Conservation (phyloP, 805 yeast genomes). For the Kluyveromyces wickerhamii region DNA sequence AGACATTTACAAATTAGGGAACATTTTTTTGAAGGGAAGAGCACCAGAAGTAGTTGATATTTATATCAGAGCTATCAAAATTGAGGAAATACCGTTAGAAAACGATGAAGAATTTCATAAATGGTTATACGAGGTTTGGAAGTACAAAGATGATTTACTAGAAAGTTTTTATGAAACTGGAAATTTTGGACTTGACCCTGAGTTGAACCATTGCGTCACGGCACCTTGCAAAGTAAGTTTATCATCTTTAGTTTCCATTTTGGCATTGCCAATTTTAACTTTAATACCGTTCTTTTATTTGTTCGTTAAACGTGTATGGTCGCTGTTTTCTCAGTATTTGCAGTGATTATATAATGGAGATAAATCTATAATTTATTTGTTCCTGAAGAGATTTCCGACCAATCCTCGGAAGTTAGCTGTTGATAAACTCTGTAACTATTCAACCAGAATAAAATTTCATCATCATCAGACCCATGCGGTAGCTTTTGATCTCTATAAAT, state of each 20-base stretch:
- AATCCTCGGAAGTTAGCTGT: conserved; percentile 46
- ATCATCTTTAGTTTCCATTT: conserved; percentile 13
- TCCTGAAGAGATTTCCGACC: conserved; percentile 36
- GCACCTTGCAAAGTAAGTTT: conserved; percentile 19
- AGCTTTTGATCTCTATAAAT: conserved; percentile 56
- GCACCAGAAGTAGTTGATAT: conserved; percentile 64
- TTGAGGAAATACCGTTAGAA: conserved; percentile 59
- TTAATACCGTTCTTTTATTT: neutral
- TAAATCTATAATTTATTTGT: conserved; percentile 17
- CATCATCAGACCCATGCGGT: conserved; percentile 56
- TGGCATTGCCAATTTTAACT: conserved; percentile 14
- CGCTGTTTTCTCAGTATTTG: neutral
- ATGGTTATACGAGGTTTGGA: conserved; percentile 75
- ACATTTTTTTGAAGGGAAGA: conserved; percentile 57
- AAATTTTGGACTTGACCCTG: conserved; percentile 31
- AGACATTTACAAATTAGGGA: conserved; percentile 56
- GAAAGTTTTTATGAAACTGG: conserved; percentile 53
- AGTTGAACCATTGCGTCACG: conserved; percentile 12
- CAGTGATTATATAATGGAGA: neutral
- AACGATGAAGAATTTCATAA: conserved; percentile 50
- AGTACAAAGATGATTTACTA: conserved; percentile 66
- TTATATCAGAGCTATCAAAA: conserved; percentile 49
- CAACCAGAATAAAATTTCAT: conserved; percentile 66
- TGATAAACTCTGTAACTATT: conserved; percentile 43
- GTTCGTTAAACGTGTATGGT: neutral